Evolutionary conservation across 129 eudicot genomes (phyloP).

Genomic region (Pulicaria dysenterica): DNA sequence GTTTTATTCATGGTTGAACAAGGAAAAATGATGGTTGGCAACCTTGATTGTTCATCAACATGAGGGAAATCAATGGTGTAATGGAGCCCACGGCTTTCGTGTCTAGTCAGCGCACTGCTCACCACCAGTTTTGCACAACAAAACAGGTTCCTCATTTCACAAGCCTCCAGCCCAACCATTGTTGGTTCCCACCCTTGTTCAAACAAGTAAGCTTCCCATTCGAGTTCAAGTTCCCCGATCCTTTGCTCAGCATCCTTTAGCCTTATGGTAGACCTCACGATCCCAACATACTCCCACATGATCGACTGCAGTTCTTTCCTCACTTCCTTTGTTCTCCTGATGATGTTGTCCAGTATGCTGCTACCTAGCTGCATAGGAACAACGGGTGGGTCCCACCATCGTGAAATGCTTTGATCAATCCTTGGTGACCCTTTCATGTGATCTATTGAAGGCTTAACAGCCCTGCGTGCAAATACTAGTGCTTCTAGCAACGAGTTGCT

Average conservation of each 20-base stretch:
- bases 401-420: conserved; percentile 39
- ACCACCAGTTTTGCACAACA: conserved; percentile 94
- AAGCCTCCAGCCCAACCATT: conserved; percentile 94
- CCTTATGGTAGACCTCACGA: conserved; percentile 82
- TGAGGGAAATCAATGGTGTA: conserved; percentile 83
- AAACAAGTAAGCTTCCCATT: conserved; percentile 89
- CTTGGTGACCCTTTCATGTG: conserved; percentile 57
- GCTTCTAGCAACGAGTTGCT: conserved; percentile 97
- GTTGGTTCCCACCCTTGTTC: conserved; percentile 98
- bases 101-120: conserved; percentile 84
- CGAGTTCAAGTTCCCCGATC: conserved; percentile 73
- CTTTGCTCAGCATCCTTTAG: conserved; percentile 67
- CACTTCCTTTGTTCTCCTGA: conserved; percentile 63
- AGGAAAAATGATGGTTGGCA: conserved; percentile 87
- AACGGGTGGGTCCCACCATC: conserved; percentile 71
- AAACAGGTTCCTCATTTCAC: conserved; percentile 96
- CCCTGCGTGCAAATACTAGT: conserved; percentile 89
- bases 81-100: conserved; percentile 97
- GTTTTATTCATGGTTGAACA: conserved; percentile 55
- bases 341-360: conserved; percentile 42
- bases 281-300: conserved; percentile 98
- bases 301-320: conserved; percentile 73
- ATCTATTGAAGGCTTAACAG: conserved; percentile 86
- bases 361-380: conserved; percentile 59
- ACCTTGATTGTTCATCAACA: conserved; percentile 74